Evolutionary conservation across 2,329 filamentous ascomycete genomes (phyloP).

Genomic region (Fusarium buxicola): DNA sequence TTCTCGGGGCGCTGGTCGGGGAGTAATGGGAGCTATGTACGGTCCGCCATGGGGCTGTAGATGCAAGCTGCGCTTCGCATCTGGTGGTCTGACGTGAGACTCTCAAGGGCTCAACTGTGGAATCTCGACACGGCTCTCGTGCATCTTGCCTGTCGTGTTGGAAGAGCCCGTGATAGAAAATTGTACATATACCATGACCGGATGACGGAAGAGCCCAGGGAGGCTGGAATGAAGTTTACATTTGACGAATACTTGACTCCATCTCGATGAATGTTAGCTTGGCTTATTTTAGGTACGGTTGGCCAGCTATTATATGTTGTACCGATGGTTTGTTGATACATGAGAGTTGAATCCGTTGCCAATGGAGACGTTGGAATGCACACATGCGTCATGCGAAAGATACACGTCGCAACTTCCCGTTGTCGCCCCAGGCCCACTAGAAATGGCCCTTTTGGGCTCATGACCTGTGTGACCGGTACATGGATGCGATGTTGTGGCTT

Average conservation of each 20-base stretch:
- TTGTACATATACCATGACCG: constrained; percentile 58
- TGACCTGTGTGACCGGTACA: constrained; percentile 27
- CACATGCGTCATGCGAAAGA: constrained; percentile 19
- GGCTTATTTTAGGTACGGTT: background rate
- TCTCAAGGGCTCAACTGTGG: constrained; percentile 37
- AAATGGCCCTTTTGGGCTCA: constrained; percentile 18
- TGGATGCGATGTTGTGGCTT: constrained; percentile 16
- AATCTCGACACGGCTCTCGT: constrained; percentile 28
- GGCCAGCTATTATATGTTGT: background rate
- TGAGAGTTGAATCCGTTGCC: constrained; percentile 31
- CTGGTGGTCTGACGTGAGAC: constrained; percentile 29
- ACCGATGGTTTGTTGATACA: constrained; percentile 13
- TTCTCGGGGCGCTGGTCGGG: constrained; percentile 39
- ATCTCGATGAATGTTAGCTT: constrained; percentile 3
- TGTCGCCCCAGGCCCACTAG: constrained; percentile 25
- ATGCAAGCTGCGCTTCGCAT: constrained; percentile 45
- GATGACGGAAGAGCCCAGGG: constrained; percentile 47
- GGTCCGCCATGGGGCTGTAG: constrained; percentile 26
- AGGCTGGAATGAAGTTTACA: constrained; percentile 48
- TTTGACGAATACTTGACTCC: constrained; percentile 18
- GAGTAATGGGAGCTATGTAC: constrained; percentile 44
- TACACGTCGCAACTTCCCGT: constrained; percentile 11
- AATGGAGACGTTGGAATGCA: constrained; percentile 26
- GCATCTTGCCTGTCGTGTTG: constrained; percentile 41
- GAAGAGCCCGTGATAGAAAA: constrained; percentile 49